Evolutionary conservation across 139 green algal species (phyloP), one percentile per base, ranked within the genome.

Genomic region (Chlorella sp.): DNA sequence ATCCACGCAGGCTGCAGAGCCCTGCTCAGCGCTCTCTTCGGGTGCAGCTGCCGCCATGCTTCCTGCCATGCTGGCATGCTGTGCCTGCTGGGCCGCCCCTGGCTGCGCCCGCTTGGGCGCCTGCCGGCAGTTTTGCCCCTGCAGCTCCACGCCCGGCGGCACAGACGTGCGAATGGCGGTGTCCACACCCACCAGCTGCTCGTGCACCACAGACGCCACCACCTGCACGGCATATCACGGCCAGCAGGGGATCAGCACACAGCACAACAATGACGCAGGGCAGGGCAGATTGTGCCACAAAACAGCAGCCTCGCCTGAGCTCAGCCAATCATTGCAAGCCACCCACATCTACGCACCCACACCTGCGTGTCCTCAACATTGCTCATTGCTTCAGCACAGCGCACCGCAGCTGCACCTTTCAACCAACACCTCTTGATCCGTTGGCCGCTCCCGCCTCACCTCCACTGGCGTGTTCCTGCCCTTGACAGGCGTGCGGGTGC

Each of bases 161-260:
- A 87, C 64, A 64, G 37, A 36, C 30, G 48, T 83, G 34, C 53
- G 22, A 1, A 91, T 76, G 0, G 83, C 64, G 30, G 90, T 32
- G 68, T 96, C 94, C 85, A 95, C 30, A 28, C 94, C 94, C 66
- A 95, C 90, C 42, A 94, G 60, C 12, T 66, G 57, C 76, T 93
- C 91, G 16, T 94, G 61, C 36, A 96, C 88, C 24, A 96, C 73
- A 26, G 88, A 93, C 15, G 92, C 94, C 64, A 96, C 81, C 21
- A 96, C 57, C 57, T 89, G 68, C 9, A 68, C 14, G 64, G 75
- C 30, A n/a, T n/a, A 69, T 30, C 2, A 16, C 21, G 15, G 40
- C 22, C 0, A 76, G 16, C 19, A 60, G 16, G 68, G 0, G 40
- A 34, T 4, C 42, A 69, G 42, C 9, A 26, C 28, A 36, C 60